Percentiles rank a stretch among this genome's conserved stretches.
Evolutionary conservation across 345 rosid species (phyloP).

Genomic region (Eucalyptus pauciflora): DNA sequence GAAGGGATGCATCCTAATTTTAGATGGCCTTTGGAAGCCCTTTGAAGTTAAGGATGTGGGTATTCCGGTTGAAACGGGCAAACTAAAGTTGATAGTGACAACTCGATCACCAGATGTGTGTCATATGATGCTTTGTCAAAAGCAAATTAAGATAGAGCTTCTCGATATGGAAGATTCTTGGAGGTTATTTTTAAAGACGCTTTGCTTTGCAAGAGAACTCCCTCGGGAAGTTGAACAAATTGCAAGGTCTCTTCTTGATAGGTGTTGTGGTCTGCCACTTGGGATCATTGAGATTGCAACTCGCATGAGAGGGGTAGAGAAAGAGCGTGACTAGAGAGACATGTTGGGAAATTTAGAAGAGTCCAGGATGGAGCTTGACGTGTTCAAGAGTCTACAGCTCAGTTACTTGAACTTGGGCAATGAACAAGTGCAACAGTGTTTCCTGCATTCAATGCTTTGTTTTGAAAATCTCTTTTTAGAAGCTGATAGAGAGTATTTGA

Average conservation of each 20-base stretch:
- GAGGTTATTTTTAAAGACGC: not conserved
- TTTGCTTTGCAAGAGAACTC: not conserved
- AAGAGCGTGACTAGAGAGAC: not conserved
- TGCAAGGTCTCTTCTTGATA: not conserved
- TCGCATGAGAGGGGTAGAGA: not conserved
- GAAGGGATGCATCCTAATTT: too few species aligned
- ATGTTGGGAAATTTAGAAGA: not conserved
- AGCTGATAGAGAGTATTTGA: not conserved
- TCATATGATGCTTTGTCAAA: not conserved
- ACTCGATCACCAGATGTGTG: too few species aligned
- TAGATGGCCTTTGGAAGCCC: too few species aligned
- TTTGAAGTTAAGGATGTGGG: too few species aligned
- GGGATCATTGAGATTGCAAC: not conserved
- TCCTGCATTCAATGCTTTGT: conserved; percentile 7
- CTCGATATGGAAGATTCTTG: not conserved
- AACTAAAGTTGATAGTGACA: too few species aligned
- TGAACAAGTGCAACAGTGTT: conserved; percentile 3
- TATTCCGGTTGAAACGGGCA: too few species aligned
- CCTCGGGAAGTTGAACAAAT: not conserved
- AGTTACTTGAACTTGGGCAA: conserved; percentile 1
- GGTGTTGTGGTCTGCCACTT: conserved; percentile 9
- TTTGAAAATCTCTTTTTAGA: not conserved
- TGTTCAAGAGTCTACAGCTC: not conserved
- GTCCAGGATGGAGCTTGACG: not conserved
- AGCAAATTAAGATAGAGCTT: not conserved